Base-by-base conservation (phyloP, 306 rosid genomes). In the Corylus americana region DNA sequence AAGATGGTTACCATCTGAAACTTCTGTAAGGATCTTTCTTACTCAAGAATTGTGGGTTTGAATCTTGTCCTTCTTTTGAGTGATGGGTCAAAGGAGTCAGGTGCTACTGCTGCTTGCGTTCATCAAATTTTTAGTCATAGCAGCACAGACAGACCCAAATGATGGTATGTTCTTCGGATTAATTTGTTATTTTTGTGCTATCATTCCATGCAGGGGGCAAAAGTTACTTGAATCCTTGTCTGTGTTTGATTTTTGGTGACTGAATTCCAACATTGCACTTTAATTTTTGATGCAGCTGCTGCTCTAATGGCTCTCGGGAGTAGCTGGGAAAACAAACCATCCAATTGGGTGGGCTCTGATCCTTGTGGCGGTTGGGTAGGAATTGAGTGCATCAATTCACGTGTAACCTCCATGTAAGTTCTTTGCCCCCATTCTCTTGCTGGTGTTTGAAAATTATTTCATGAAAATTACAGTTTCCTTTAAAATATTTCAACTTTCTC, bases 361-460 rank as follows among this genome's bases (percentile, higher is more conserved):
- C 89, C 87, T 70, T 85, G 87, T 39, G 84, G 72, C 8, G 80
- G 27, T 51, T 88, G 91, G 91, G 81, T 27, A 3, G 91, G 91
- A 66, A 85, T 88, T 77, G 22, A 44, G 77, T 88, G 91, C 76
- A 9, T 0, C 45, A 64, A 76, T 51, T 25, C 79, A 47, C 85
- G 83, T 3, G 55, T 88, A 66, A 83, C 18, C 18, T 6, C 77
- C 80, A 78, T 88, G 91, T 88, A 83, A 16, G 48, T 37, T 64
- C 70, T 29, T 27, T 29, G 68, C 22, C 4, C 35, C 35, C 35
- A 31, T 31, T 31, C 35, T 31, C 35, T 2, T 31, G 35, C 35
- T 31, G 35, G 35, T 31, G 35, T 31, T 31, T 31, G 35, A 31
- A 31, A 31, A 31, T 31, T 31, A 31, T 31, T 31, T 31, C 35